Conservation (phyloP, 2,329 filamentous ascomycete genomes). For the Lithohypha guttulata region DNA sequence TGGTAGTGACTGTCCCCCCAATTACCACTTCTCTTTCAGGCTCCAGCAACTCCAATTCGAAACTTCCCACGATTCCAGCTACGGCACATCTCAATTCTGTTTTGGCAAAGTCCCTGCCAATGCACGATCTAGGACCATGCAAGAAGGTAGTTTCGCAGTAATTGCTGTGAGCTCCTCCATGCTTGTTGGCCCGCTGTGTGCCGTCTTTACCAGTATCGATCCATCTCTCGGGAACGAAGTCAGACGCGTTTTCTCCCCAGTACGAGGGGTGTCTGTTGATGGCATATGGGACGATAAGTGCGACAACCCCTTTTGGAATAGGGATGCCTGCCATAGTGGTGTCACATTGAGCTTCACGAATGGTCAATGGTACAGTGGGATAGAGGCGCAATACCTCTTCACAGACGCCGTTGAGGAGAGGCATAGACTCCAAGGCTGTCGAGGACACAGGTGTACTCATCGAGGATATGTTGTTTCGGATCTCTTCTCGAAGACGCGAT, state of each 20-base stretch:
- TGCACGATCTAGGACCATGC: slow-evolving; percentile 45
- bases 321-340: slow-evolving; percentile 37
- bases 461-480: slow-evolving; percentile 52
- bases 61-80: slow-evolving; percentile 29
- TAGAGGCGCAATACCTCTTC: slow-evolving; percentile 31
- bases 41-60: slow-evolving; percentile 28
- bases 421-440: slow-evolving; percentile 53
- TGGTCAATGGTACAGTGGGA: slow-evolving; percentile 29
- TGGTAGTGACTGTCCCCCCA: slow-evolving; percentile 29
- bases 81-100: slow-evolving; percentile 32
- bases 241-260: slow-evolving; percentile 24
- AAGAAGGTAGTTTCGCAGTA: slow-evolving; percentile 73
- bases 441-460: slow-evolving; percentile 36
- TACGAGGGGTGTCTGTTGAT: slow-evolving; percentile 21
- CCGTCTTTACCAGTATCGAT: slow-evolving; percentile 50
- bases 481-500: slow-evolving; percentile 54
- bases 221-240: slow-evolving; percentile 29
- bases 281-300: slow-evolving; percentile 33
- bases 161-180: slow-evolving; percentile 51
- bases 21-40: slow-evolving; percentile 29
- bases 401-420: slow-evolving; percentile 41
- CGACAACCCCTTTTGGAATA: slow-evolving; percentile 34
- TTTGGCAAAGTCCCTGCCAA: slow-evolving; percentile 49
- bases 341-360: slow-evolving; percentile 30
- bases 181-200: slow-evolving; percentile 28